Conservation (phyloP, 2,329 filamentous ascomycete genomes). For the Geosmithia flava region DNA sequence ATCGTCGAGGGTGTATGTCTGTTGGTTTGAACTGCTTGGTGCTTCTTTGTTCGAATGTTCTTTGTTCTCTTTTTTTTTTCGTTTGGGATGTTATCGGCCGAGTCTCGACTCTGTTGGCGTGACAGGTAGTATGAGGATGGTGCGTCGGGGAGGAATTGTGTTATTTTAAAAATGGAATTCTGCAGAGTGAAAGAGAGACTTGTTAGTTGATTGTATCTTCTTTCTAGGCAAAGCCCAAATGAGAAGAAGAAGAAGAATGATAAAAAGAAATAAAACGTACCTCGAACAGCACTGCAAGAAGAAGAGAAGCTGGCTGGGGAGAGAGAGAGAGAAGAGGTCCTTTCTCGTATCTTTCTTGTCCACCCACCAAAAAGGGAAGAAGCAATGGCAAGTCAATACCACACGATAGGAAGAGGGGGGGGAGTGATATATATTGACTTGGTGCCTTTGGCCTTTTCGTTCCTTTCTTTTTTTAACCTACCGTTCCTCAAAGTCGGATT, state of each 20-base stretch:
- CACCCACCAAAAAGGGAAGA: not conserved
- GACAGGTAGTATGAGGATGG: no score
- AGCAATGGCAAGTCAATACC: not conserved
- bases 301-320: not conserved
- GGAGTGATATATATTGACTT: no score
- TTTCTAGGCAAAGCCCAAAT: no score
- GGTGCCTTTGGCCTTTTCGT: not conserved
- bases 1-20: no score
- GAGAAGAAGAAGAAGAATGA: no score
- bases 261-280: no score
- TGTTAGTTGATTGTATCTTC: no score
- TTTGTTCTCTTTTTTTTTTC: not conserved
- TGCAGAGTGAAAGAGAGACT: no score
- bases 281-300: no score
- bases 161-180: not conserved
- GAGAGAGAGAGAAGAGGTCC: not conserved
- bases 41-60: no score
- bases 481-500: constrained; percentile 14
- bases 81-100: not conserved
- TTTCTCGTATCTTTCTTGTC: not conserved
- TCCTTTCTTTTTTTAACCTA: constrained; percentile 3
- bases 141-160: not conserved
- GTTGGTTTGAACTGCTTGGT: not conserved
- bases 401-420: not conserved
- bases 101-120: not conserved